Conservation (phyloP, 495 filamentous ascomycete genomes). For the Podospora pseudoanserina region DNA sequence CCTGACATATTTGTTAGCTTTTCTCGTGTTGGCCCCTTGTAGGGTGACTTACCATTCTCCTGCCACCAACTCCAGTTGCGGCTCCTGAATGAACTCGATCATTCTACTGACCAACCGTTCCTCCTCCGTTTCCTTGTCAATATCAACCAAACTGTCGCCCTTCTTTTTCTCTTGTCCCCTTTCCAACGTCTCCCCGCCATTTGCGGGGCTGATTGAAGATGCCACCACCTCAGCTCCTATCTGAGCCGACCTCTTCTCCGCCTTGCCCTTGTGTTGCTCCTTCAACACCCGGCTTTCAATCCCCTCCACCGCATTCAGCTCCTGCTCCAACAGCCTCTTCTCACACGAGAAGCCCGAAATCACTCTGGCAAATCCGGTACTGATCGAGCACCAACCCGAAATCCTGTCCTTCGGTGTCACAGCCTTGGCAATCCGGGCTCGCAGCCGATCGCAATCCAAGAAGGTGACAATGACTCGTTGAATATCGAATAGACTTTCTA, state of each 20-base stretch:
- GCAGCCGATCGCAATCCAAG: slow-evolving; percentile 31
- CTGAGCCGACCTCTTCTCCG: slow-evolving; percentile 14
- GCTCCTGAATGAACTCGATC: slow-evolving; percentile 43
- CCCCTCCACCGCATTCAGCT: slow-evolving; percentile 37
- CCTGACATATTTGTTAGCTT: too few relatives aligned
- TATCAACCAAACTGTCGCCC: neutral
- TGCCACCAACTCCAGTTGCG: slow-evolving; percentile 35
- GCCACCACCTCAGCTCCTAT: slow-evolving; percentile 4
- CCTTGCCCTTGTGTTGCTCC: slow-evolving; percentile 20
- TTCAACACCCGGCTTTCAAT: slow-evolving; percentile 28
- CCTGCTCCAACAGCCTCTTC: slow-evolving; percentile 32
- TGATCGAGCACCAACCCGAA: slow-evolving; percentile 36
- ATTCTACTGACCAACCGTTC: slow-evolving; percentile 38
- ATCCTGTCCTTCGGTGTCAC: slow-evolving; percentile 31
- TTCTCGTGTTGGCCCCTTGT: too few relatives aligned
- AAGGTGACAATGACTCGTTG: slow-evolving; percentile 41
- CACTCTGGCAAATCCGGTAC: slow-evolving; percentile 35
- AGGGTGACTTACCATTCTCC: slow-evolving; percentile 38
- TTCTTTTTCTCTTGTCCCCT: neutral
- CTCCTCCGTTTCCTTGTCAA: slow-evolving; percentile 18
- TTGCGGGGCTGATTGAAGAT: too few relatives aligned
- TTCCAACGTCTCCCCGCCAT: neutral
- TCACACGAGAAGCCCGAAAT: slow-evolving; percentile 38
- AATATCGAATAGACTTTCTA: slow-evolving; percentile 41
- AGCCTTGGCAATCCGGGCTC: slow-evolving; percentile 29